Evolutionary conservation across 2,329 filamentous ascomycete genomes (phyloP).

Genomic region (Colletotrichum shisoi): DNA sequence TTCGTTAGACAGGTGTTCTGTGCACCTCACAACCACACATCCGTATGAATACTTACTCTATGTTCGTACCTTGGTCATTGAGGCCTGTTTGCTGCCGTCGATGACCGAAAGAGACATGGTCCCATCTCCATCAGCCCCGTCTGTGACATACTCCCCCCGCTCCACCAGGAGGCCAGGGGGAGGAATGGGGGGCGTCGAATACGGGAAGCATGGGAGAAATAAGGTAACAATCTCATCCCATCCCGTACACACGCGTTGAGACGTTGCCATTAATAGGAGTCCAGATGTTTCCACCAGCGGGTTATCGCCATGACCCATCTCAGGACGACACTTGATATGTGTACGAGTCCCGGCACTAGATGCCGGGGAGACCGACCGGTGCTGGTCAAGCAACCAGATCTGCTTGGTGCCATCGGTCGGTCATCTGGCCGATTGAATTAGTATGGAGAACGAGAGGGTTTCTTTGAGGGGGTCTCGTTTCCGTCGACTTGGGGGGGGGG

Average conservation of each 20-base stretch:
- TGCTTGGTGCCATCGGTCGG: slow-evolving; percentile 31
- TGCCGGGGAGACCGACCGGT: slow-evolving; percentile 11
- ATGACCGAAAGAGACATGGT: slow-evolving; percentile 24
- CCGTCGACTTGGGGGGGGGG: slow-evolving; percentile 10
- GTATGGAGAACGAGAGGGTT: slow-evolving; percentile 33
- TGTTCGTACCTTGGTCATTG: neutral
- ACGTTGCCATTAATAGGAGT: slow-evolving; percentile 26
- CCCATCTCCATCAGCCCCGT: slow-evolving; percentile 27
- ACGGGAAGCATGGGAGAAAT: slow-evolving; percentile 37
- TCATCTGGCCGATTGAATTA: slow-evolving; percentile 37
- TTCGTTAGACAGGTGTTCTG: slow-evolving; percentile 22
- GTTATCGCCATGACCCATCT: neutral
- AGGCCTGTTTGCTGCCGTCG: slow-evolving; percentile 16
- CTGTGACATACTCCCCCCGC: slow-evolving; percentile 31
- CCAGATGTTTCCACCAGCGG: slow-evolving; percentile 5
- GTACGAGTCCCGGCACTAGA: neutral
- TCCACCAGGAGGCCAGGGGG: slow-evolving; percentile 19
- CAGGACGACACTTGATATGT: slow-evolving; percentile 6
- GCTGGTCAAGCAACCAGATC: slow-evolving; percentile 20
- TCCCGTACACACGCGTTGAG: slow-evolving; percentile 10
- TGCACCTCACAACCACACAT: slow-evolving; percentile 4
- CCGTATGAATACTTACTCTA: neutral
- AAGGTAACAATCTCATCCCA: slow-evolving; percentile 32
- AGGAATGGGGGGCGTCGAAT: slow-evolving; percentile 32
- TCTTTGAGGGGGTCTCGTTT: slow-evolving; percentile 28